phyloP scores from a whole-genome alignment of 495 filamentous ascomycete species.

The Stereocaulon alpinum region DNA sequence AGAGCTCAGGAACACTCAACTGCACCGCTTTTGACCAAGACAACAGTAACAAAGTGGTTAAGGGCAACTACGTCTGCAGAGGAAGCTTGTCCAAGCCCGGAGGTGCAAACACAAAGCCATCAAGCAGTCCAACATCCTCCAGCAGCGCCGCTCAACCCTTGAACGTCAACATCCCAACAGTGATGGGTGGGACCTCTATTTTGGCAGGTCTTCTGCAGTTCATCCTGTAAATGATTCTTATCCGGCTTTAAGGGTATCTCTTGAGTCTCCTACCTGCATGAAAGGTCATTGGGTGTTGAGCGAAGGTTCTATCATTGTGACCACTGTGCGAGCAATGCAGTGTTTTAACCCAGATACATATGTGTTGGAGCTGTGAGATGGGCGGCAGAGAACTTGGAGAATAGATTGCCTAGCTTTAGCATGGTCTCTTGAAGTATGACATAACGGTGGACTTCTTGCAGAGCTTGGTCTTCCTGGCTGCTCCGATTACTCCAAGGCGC shows the following conservation, averaged over 20 bases:
- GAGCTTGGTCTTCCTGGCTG: background rate
- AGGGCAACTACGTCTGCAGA: constrained; percentile 52
- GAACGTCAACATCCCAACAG: constrained; percentile 32
- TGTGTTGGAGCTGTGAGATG: background rate
- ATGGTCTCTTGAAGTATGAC: constrained; percentile 12
- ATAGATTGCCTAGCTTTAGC: constrained; percentile 16
- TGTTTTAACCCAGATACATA: constrained; percentile 12
- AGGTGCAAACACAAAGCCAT: constrained; percentile 31
- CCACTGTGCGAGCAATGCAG: constrained; percentile 10
- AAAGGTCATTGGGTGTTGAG: constrained; percentile 12
- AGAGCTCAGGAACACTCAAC: constrained; percentile 54
- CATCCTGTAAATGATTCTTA: constrained; percentile 28
- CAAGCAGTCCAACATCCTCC: constrained; percentile 25
- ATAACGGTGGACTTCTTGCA: constrained; percentile 10
- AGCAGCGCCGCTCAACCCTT: constrained; percentile 33
- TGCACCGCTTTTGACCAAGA: constrained; percentile 38
- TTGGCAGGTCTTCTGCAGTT: constrained; percentile 33
- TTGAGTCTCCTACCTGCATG: constrained; percentile 9
- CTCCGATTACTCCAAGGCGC: background rate
- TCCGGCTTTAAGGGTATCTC: background rate
- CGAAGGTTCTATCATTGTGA: constrained; percentile 18
- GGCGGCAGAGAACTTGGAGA: constrained; percentile 1
- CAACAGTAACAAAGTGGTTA: constrained; percentile 39
- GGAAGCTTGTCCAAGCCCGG: constrained; percentile 33
- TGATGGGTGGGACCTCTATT: constrained; percentile 28